Conservation (phyloP, 768 basidiomycete genomes). For the Termitomyces sp. region DNA sequence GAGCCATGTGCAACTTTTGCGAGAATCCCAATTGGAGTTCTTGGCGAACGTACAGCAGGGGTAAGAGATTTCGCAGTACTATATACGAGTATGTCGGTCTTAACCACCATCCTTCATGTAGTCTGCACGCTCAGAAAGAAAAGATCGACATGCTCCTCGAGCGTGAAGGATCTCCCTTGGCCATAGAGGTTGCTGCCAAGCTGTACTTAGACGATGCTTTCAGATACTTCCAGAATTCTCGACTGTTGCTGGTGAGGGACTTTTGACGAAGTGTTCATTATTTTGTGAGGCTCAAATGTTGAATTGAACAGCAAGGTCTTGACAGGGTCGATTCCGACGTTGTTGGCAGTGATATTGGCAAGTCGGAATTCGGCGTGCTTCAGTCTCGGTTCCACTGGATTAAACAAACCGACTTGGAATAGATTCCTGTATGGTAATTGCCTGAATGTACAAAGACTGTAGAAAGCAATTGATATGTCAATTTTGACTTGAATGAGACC, state of each 20-base stretch:
- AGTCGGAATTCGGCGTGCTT: not conserved
- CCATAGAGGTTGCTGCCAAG: not conserved
- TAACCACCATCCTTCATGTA: not conserved
- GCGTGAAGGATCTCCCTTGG: not conserved
- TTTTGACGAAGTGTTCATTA: not conserved
- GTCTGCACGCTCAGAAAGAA: not conserved
- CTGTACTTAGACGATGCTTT: not conserved
- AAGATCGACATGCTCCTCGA: not conserved
- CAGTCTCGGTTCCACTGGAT: not conserved
- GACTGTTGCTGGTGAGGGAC: not conserved
- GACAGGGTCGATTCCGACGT: not conserved
- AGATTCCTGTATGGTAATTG: not conserved
- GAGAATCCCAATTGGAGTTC: not conserved
- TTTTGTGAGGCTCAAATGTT: not conserved
- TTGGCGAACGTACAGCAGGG: not conserved
- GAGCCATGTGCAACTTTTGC: not conserved
- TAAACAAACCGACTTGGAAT: not conserved
- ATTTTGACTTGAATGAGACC: not conserved
- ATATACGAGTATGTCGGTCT: not conserved
- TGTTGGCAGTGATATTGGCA: not conserved
- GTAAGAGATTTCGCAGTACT: not conserved
- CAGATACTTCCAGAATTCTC: not conserved
- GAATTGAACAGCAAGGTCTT: not conserved
- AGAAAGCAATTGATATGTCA: not conserved
- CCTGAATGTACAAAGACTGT: not conserved